A percentile compares a stretch with the other conserved stretches of the same genome.
Evolutionary conservation across 179 eudicot species (phyloP).

Genomic region (Corrigiola litoralis): DNA sequence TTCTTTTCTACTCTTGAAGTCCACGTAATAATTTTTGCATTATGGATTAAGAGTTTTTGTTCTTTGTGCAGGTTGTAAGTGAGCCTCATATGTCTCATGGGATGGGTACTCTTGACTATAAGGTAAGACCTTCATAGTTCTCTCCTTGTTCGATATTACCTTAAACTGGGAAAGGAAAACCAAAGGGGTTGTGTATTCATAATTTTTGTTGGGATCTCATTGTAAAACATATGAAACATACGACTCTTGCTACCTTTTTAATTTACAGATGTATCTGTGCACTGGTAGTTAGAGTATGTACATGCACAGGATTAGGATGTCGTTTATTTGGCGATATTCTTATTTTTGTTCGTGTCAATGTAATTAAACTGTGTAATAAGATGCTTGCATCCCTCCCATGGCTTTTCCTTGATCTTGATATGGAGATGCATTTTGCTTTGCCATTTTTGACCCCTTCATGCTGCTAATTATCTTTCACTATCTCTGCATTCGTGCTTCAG

Average conservation of each 20-base stretch:
- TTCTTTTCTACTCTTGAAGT: background rate
- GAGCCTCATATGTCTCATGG: slow-evolving; percentile 94
- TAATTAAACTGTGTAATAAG: no score
- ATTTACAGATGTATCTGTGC: background rate
- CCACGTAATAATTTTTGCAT: slow-evolving; percentile 8
- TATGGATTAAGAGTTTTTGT: slow-evolving; percentile 11
- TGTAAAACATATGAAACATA: no score
- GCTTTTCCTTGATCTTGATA: background rate
- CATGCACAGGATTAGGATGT: background rate
- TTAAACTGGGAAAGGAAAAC: background rate
- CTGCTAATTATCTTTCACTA: background rate
- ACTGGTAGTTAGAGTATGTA: background rate
- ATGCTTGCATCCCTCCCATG: background rate
- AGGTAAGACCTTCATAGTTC: slow-evolving; percentile 39
- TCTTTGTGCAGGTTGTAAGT: slow-evolving; percentile 53
- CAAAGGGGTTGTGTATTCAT: background rate
- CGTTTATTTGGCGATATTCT: background rate
- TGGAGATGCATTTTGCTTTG: background rate
- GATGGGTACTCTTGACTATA: slow-evolving; percentile 78
- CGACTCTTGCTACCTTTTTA: no score
- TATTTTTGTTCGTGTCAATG: background rate
- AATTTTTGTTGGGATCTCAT: background rate
- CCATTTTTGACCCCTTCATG: no score
- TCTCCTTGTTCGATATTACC: background rate
- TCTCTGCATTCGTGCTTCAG: background rate